Percentiles rank a stretch among this genome's conserved stretches.
Evolutionary conservation across 306 rosid genomes (phyloP).

Genomic region (Cicer bijugum): DNA sequence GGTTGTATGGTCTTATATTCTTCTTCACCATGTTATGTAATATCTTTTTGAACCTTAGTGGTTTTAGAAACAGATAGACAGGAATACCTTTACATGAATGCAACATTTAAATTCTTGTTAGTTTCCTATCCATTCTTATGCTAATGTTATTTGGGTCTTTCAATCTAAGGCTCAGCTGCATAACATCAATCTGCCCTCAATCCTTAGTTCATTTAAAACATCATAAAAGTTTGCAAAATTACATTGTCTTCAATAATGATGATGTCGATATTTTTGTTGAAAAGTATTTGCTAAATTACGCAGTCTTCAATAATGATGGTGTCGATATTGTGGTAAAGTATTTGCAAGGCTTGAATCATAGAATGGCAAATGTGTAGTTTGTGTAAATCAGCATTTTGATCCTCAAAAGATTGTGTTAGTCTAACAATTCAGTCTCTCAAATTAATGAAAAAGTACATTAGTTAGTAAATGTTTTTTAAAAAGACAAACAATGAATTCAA

Average conservation of each 20-base stretch:
- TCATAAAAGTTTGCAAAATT: background rate
- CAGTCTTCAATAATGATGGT: background rate
- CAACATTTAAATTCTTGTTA: conserved; percentile 22
- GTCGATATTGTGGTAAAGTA: background rate
- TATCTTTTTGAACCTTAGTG: conserved; percentile 32
- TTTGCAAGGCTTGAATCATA: background rate
- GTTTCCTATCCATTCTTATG: background rate
- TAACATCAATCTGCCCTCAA: background rate
- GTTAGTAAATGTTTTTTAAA: too few relatives aligned
- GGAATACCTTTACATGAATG: conserved; percentile 29
- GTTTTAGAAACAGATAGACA: conserved; percentile 31
- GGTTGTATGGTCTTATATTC: conserved; percentile 33
- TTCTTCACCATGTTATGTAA: conserved; percentile 28
- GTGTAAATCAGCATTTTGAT: too few relatives aligned
- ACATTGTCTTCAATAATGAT: background rate
- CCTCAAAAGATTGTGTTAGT: too few relatives aligned
- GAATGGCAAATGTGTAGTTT: background rate
- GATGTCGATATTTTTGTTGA: background rate
- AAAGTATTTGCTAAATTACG: background rate
- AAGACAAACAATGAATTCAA: too few relatives aligned
- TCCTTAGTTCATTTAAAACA: background rate
- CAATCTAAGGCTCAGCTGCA: background rate
- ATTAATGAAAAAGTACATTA: too few relatives aligned
- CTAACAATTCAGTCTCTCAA: too few relatives aligned
- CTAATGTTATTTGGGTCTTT: background rate